Conservation (phyloP, 73 alveolate species). For the Paramecium biaurelia region DNA sequence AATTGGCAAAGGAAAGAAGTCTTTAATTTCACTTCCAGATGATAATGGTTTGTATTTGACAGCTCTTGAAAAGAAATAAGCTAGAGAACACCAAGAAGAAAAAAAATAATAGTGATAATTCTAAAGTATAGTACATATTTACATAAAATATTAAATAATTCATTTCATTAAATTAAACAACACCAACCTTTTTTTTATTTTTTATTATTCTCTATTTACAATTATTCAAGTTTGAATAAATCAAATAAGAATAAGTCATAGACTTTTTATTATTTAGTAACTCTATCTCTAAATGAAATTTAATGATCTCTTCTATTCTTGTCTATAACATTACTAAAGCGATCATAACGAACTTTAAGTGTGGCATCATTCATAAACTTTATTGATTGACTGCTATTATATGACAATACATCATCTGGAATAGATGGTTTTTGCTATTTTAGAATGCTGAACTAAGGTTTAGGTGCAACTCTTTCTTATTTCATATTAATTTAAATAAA, state of each 20-base stretch:
- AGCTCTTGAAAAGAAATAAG: conserved; percentile 59
- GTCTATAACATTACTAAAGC: neutral
- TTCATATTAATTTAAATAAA: neutral
- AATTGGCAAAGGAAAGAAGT: conserved; percentile 94
- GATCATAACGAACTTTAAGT: neutral
- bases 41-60: conserved; percentile 75
- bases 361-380: neutral
- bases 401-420: neutral
- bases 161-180: neutral
- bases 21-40: conserved; percentile 89
- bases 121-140: conserved; percentile 17
- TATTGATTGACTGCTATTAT: neutral
- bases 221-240: neutral
- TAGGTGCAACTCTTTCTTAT: neutral
- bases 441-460: neutral
- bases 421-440: neutral
- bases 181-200: neutral
- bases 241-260: neutral
- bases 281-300: neutral
- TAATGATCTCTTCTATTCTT: neutral
- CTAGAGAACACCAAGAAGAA: neutral
- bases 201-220: neutral
- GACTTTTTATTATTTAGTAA: neutral
- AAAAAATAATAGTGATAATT: neutral
- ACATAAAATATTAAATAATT: neutral